Evolutionary conservation across 345 rosid species (phyloP).

Genomic region (Trapa bicornis): DNA sequence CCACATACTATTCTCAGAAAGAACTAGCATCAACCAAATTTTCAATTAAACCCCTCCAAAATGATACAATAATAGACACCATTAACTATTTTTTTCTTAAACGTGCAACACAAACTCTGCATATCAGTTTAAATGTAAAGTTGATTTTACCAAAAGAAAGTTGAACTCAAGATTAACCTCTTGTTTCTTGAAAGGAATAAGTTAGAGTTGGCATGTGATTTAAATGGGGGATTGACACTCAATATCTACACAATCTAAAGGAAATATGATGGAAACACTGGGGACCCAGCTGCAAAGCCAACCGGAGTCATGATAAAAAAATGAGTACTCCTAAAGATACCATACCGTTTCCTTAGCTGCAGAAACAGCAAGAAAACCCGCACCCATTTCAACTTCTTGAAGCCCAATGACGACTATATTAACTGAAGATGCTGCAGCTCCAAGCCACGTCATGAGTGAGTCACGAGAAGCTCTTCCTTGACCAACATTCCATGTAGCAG

Average conservation of each 20-base stretch:
- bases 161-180: not conserved
- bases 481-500: conserved; percentile 98
- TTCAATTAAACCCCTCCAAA: not conserved
- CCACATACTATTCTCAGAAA: not conserved
- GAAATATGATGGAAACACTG: not conserved
- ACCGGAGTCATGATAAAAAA: not conserved
- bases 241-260: not conserved
- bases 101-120: not conserved
- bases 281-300: not conserved
- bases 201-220: not conserved
- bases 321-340: not conserved
- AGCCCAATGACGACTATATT: conserved; percentile 81
- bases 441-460: conserved; percentile 72
- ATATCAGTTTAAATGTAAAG: not conserved
- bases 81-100: too few species aligned
- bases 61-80: not conserved
- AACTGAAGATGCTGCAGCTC: conserved; percentile 64
- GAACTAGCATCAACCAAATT: not conserved
- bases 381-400: conserved; percentile 98
- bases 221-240: not conserved
- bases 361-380: conserved; percentile 97
- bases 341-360: conserved; percentile 91
- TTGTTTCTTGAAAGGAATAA: not conserved
- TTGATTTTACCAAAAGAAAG: not conserved
- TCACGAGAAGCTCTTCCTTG: conserved; percentile 82